Conservation (phyloP, 306 rosid species). For the Lathyrus sativus region DNA sequence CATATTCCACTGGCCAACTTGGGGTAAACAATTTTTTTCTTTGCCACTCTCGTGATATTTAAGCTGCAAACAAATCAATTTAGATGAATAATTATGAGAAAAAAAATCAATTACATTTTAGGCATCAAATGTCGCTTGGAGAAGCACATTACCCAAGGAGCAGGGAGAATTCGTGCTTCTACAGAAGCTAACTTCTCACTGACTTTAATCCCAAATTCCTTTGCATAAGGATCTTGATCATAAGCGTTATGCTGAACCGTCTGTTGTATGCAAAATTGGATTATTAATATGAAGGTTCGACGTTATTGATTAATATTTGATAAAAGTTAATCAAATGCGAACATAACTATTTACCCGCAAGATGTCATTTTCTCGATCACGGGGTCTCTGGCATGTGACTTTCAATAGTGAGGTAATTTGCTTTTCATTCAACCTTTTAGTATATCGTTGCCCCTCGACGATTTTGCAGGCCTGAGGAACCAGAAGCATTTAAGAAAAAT, state of each 20-base stretch:
- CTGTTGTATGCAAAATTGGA: slow-evolving; percentile 46
- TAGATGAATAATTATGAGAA: slow-evolving; percentile 11
- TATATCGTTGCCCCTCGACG: slow-evolving; percentile 95
- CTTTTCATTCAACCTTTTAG: slow-evolving; percentile 90
- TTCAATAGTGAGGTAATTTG: slow-evolving; percentile 89
- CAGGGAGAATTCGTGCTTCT: slow-evolving; percentile 96
- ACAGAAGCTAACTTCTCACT: slow-evolving; percentile 90
- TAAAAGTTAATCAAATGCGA: neutral
- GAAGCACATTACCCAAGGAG: slow-evolving; percentile 85
- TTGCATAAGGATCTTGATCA: slow-evolving; percentile 92
- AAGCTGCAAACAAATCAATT: slow-evolving; percentile 54
- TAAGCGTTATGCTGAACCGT: slow-evolving; percentile 84
- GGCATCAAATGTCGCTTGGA: slow-evolving; percentile 6
- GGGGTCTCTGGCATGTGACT: slow-evolving; percentile 97
- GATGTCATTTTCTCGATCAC: slow-evolving; percentile 91
- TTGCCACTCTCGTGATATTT: slow-evolving; percentile 94
- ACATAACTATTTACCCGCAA: slow-evolving; percentile 57
- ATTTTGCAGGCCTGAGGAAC: slow-evolving; percentile 91
- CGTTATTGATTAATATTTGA: slow-evolving; percentile 6
- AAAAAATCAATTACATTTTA: neutral
- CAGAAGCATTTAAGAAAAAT: slow-evolving; percentile 30
- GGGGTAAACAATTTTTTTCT: slow-evolving; percentile 96
- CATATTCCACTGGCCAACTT: slow-evolving; percentile 99
- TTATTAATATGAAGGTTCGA: slow-evolving; percentile 14
- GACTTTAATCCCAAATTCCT: slow-evolving; percentile 87